phyloP scores from a whole-genome alignment of 2,329 filamentous ascomycete genomes.

The Colletotrichum abscissum region DNA sequence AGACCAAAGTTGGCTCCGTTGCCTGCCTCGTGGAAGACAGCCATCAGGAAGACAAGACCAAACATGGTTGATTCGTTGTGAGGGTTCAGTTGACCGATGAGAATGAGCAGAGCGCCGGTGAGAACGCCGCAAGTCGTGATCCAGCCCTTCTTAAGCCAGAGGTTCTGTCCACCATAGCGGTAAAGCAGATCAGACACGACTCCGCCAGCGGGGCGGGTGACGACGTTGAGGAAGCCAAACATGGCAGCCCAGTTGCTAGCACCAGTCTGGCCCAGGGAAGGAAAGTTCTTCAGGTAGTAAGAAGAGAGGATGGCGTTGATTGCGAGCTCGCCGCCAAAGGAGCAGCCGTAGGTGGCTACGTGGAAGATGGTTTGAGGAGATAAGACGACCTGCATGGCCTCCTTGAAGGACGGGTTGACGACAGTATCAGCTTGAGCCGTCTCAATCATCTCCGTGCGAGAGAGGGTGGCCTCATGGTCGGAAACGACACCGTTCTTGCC shows the following conservation, averaged over 20 bases:
- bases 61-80: slow-evolving; percentile 74
- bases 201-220: slow-evolving; percentile 75
- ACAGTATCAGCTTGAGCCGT: slow-evolving; percentile 64
- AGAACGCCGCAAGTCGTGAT: slow-evolving; percentile 70
- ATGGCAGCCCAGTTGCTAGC: slow-evolving; percentile 75
- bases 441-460: slow-evolving; percentile 63
- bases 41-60: slow-evolving; percentile 80
- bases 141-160: slow-evolving; percentile 66
- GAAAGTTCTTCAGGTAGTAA: slow-evolving; percentile 71
- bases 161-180: slow-evolving; percentile 46
- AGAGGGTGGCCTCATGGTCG: slow-evolving; percentile 58
- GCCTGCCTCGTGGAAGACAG: slow-evolving; percentile 84
- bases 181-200: slow-evolving; percentile 64
- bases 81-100: slow-evolving; percentile 73
- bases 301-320: slow-evolving; percentile 70
- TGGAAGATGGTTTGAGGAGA: slow-evolving; percentile 67
- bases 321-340: slow-evolving; percentile 72
- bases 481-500: slow-evolving; percentile 49
- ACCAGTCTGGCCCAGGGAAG: slow-evolving; percentile 64
- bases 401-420: slow-evolving; percentile 66
- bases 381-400: slow-evolving; percentile 56
- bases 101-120: slow-evolving; percentile 69
- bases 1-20: slow-evolving; percentile 91
- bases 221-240: slow-evolving; percentile 80
- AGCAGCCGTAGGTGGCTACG: slow-evolving; percentile 69